Evolutionary conservation across 495 filamentous ascomycete genomes (phyloP).

Genomic region (Aspergillus biplanus): DNA sequence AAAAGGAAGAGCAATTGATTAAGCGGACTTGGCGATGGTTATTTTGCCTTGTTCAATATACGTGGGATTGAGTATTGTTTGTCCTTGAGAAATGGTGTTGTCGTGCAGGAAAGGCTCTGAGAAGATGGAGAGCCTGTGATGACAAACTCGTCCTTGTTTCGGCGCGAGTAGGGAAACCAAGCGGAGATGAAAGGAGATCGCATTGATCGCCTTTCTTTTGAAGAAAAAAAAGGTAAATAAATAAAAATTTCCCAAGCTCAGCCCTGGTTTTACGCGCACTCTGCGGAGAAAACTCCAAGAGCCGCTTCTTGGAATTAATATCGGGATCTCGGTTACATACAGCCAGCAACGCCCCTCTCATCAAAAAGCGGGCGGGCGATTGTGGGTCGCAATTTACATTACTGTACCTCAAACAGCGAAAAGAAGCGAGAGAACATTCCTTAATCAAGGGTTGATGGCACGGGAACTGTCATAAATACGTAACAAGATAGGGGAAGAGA

Average conservation of each 20-base stretch:
- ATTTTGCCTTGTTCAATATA: neutral
- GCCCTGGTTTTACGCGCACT: too few species aligned
- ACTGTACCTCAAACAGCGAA: constrained; percentile 10
- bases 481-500: constrained; percentile 1
- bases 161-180: neutral
- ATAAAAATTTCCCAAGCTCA: too few species aligned
- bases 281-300: neutral
- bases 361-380: neutral
- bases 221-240: too few species aligned
- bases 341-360: constrained; percentile 1
- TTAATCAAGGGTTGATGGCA: neutral
- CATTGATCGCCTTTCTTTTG: too few species aligned
- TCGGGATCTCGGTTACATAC: constrained; percentile 3
- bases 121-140: too few species aligned
- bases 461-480: neutral
- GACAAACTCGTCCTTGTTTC: neutral
- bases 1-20: neutral
- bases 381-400: neutral
- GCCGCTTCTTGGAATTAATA: neutral
- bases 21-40: neutral
- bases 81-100: neutral
- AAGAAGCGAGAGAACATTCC: neutral
- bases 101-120: too few species aligned
- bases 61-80: neutral
- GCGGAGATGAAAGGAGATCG: too few species aligned